These are phyloP conservation scores for Megacollybia platyphylla DNA, from an alignment of 1,284 basidiomycete genomes.

Conservation along the genomic window DNA sequence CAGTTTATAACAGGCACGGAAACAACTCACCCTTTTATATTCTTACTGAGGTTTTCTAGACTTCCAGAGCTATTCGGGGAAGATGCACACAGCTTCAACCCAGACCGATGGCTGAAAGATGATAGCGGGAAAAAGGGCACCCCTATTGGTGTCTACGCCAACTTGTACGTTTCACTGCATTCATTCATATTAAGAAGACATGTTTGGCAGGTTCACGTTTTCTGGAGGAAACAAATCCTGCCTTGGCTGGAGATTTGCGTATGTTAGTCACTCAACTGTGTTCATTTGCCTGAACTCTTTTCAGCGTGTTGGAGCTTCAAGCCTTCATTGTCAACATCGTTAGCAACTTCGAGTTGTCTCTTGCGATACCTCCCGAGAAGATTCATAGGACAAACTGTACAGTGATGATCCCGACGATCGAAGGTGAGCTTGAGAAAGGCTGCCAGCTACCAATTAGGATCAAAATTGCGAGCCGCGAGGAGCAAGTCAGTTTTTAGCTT, in stretches of 20 bases:
- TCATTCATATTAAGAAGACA: neutral
- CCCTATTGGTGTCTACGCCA: slow-evolving; percentile 34
- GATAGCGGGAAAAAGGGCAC: slow-evolving; percentile 21
- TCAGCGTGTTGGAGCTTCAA: slow-evolving; percentile 26
- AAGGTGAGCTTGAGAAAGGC: slow-evolving; percentile 33
- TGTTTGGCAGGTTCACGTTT: slow-evolving; percentile 25
- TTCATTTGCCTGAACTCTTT: neutral
- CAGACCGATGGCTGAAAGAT: slow-evolving; percentile 35
- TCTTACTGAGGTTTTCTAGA: slow-evolving; percentile 11
- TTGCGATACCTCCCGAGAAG: slow-evolving; percentile 24
- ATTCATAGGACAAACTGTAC: slow-evolving; percentile 35
- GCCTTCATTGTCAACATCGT: slow-evolving; percentile 34
- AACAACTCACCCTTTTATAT: neutral
- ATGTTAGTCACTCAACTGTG: neutral
- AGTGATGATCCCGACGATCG: slow-evolving; percentile 42
- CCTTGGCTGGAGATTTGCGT: slow-evolving; percentile 36
- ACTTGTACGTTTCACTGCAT: slow-evolving; percentile 20
- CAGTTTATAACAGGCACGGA: slow-evolving; percentile 25
- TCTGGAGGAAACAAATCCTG: slow-evolving; percentile 36
- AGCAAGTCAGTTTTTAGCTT: neutral
- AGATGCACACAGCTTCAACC: slow-evolving; percentile 38
- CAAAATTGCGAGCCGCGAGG: slow-evolving; percentile 13
- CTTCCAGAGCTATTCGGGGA: slow-evolving; percentile 36
- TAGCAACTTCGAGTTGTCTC: slow-evolving; percentile 34
- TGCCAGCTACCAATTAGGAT: slow-evolving; percentile 28